Percentiles rank a stretch among this genome's conserved stretches.
These are phyloP conservation scores for Lepidium campestre DNA, from an alignment of 441 rosid species.

Conservation along the genomic window DNA sequence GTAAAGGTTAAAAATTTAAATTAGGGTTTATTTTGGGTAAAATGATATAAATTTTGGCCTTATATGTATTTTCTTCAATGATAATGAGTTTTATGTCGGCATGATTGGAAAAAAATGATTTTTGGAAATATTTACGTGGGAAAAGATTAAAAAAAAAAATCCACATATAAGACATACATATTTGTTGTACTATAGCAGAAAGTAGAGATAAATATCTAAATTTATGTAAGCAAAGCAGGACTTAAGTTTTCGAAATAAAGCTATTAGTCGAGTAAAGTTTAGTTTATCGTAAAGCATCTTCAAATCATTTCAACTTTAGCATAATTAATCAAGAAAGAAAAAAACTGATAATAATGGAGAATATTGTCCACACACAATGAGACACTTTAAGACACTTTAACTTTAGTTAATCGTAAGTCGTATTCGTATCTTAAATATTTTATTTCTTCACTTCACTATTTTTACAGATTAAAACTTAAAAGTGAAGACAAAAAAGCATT, in stretches of 20 bases:
- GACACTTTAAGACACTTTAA: constrained; percentile 28
- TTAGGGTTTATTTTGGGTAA: neutral
- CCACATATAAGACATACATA: too few relatives aligned
- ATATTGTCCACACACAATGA: constrained; percentile 20
- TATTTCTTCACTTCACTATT: neutral
- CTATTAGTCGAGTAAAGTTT: constrained; percentile 11
- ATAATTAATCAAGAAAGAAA: constrained; percentile 21
- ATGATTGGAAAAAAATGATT: neutral
- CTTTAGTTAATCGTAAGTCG: constrained; percentile 1
- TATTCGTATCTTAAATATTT: neutral
- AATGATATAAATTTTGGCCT: neutral
- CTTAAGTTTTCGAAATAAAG: constrained; percentile 6
- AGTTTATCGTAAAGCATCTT: constrained; percentile 22
- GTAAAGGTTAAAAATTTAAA: neutral
- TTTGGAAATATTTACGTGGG: neutral
- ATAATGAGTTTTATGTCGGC: neutral
- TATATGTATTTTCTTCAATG: neutral
- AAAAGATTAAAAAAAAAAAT: too few relatives aligned
- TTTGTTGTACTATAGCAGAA: neutral
- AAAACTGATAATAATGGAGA: constrained; percentile 16
- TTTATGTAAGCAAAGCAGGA: neutral
- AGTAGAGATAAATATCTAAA: neutral
- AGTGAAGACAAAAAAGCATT: neutral
- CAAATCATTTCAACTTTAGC: constrained; percentile 24
- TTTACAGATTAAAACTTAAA: neutral